Conservation (phyloP, 371 early-diverging fungal genomes). For the Mucor sp. region DNA sequence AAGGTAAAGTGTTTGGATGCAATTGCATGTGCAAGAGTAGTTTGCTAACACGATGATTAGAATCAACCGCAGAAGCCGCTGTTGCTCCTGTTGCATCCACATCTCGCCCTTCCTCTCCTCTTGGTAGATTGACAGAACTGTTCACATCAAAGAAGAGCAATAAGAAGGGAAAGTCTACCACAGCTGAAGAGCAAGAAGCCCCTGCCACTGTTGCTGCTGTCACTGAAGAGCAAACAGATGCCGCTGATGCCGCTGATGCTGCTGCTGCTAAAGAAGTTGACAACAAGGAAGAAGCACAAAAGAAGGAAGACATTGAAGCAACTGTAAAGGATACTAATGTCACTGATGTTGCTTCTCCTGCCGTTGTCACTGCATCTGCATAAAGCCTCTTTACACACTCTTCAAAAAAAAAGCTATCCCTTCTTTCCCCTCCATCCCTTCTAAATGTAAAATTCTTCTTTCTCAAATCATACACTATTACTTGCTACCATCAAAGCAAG, state of each 20-base stretch:
- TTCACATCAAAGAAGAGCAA: slow-evolving; percentile 37
- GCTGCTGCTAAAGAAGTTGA: background rate
- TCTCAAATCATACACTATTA: slow-evolving; percentile 1
- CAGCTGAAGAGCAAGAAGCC: slow-evolving; percentile 11
- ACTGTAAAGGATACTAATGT: slow-evolving; percentile 16
- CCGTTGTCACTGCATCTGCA: slow-evolving; percentile 37
- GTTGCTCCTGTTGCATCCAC: slow-evolving; percentile 4
- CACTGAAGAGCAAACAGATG: slow-evolving; percentile 6
- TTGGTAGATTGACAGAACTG: slow-evolving; percentile 41
- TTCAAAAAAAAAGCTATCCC: background rate
- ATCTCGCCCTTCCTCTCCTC: slow-evolving; percentile 34
- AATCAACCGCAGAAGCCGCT: slow-evolving; percentile 5
- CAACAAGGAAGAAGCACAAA: slow-evolving; percentile 6
- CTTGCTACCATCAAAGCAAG: background rate
- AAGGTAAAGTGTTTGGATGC: slow-evolving; percentile 7
- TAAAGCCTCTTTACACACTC: slow-evolving; percentile 1
- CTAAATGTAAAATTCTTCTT: slow-evolving; percentile 4
- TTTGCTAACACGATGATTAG: background rate
- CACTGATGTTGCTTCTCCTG: slow-evolving; percentile 17
- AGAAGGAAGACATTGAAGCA: slow-evolving; percentile 15
- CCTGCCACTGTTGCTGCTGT: slow-evolving; percentile 5
- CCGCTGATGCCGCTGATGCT: background rate
- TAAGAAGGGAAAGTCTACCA: slow-evolving; percentile 27
- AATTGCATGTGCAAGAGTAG: background rate
- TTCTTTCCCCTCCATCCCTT: background rate